phyloP scores from a whole-genome alignment of 1,284 basidiomycete species.

The Melampsora americana region DNA sequence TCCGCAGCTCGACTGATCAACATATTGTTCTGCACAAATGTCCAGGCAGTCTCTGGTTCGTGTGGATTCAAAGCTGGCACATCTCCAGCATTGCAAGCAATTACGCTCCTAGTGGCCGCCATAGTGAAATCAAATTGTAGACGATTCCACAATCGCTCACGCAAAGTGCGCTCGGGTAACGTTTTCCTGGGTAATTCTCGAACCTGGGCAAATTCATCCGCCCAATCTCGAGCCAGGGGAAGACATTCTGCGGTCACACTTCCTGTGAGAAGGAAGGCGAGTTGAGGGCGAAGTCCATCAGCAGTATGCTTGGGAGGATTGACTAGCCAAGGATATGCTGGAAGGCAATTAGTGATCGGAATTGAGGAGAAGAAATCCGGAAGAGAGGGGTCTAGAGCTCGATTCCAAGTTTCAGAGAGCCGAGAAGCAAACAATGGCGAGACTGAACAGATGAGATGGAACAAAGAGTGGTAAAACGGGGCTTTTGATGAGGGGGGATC shows the following conservation, averaged over 20 bases:
- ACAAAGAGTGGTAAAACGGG: constrained; percentile 16
- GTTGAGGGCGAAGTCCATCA: constrained; percentile 60
- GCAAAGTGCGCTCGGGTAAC: constrained; percentile 59
- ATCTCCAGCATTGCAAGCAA: constrained; percentile 59
- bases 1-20: constrained; percentile 62
- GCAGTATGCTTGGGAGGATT: constrained; percentile 53
- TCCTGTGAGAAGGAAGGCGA: constrained; percentile 61
- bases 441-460: constrained; percentile 33
- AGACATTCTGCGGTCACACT: constrained; percentile 58
- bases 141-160: constrained; percentile 61
- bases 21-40: constrained; percentile 62
- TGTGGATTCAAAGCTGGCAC: constrained; percentile 61
- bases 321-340: constrained; percentile 61
- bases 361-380: constrained; percentile 55
- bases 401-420: constrained; percentile 36
- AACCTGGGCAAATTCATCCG: constrained; percentile 62
- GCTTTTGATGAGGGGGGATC: not conserved
- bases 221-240: constrained; percentile 62
- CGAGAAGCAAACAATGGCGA: constrained; percentile 31
- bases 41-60: constrained; percentile 59
- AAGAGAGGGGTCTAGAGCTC: constrained; percentile 40
- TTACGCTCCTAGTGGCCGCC: constrained; percentile 59
- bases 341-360: constrained; percentile 59
- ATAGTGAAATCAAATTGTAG: constrained; percentile 60
- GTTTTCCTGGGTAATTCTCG: constrained; percentile 59